Evolutionary conservation across 805 yeast genomes (phyloP), one percentile per base, ranked within the genome.

Genomic region (Debaryomyces hansenii): DNA sequence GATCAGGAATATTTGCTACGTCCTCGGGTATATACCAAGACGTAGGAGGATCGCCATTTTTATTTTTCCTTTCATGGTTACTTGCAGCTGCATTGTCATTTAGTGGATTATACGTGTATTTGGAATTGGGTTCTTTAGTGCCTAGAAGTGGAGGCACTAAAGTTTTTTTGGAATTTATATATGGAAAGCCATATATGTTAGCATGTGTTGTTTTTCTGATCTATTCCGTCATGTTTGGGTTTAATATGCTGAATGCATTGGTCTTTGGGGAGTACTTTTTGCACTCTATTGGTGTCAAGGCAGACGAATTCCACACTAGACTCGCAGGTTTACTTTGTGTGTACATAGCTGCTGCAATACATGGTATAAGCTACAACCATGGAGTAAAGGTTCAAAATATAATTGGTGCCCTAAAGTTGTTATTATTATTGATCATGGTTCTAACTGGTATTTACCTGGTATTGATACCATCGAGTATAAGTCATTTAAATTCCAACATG

Each of bases 121-220:
- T 87, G 44, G 92, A 87, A 57, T 63, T 86, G 46, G 94, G 92
- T 0, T 77, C 85, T 7, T 72, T 84, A 57, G 70, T 85, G 8
- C 90, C 92, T 0, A 69, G 86, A 54, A 82, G 84, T 49, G 94
- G 95, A 2, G 95, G 92, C 0, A 78, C 84, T 35, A 87, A 87
- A 57, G 83, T 82, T 16, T 87, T 87, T 51, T 62, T 87, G 46
- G 92, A 86, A 57, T 80, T 77, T 50, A 79, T 85, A 16, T 87
- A 82, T 58, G 74, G 76, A 41, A 77, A 65, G 49, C 95, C 94
- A 0, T 70, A 66, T 42, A 68, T 80, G 68, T 58, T 83, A 57
- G 71, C 77, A 37, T 74, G 80, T 39, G 83, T 79, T 14, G 67
- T 78, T 3, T 75, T 77, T 48, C 72, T 77, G 41, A 52, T 79